Evolutionary conservation across 805 yeast genomes (phyloP).

Genomic region (Candida fluviatilis): DNA sequence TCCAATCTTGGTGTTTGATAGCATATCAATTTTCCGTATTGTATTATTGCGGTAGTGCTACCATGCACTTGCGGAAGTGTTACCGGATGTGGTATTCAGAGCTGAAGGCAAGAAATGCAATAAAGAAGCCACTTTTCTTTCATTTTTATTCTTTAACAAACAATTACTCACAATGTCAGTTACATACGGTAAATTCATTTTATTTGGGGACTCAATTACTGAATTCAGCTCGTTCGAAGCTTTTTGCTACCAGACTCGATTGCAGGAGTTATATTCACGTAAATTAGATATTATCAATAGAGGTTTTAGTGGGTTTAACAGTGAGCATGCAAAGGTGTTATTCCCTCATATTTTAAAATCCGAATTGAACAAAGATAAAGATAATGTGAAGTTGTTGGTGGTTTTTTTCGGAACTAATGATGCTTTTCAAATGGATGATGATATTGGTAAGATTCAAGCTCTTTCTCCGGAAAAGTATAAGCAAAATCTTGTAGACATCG

Average conservation of each 20-base stretch:
- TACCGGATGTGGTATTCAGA: too few species aligned
- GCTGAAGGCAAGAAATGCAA: too few species aligned
- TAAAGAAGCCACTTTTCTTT: too few species aligned
- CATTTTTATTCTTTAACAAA: not conserved
- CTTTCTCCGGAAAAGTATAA: slow-evolving; percentile 50
- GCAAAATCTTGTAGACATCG: slow-evolving; percentile 44
- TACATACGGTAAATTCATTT: slow-evolving; percentile 41
- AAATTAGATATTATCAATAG: slow-evolving; percentile 65
- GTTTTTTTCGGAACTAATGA: slow-evolving; percentile 86
- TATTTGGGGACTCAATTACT: slow-evolving; percentile 73
- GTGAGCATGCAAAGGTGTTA: slow-evolving; percentile 49
- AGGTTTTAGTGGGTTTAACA: slow-evolving; percentile 76
- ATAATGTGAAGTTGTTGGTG: slow-evolving; percentile 41
- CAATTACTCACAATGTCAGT: too few species aligned
- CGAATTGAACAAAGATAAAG: slow-evolving; percentile 22
- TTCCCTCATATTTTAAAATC: slow-evolving; percentile 42
- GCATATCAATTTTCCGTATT: too few species aligned
- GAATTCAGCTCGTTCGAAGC: slow-evolving; percentile 41
- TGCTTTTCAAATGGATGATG: slow-evolving; percentile 14
- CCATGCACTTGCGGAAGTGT: too few species aligned
- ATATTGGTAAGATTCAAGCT: slow-evolving; percentile 22
- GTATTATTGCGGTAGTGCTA: too few species aligned
- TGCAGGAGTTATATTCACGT: slow-evolving; percentile 48
- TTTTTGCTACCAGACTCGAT: slow-evolving; percentile 50
- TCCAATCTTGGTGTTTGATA: too few species aligned